Conservation (phyloP, 2,329 filamentous ascomycete species). For the Penicillium sp. region DNA sequence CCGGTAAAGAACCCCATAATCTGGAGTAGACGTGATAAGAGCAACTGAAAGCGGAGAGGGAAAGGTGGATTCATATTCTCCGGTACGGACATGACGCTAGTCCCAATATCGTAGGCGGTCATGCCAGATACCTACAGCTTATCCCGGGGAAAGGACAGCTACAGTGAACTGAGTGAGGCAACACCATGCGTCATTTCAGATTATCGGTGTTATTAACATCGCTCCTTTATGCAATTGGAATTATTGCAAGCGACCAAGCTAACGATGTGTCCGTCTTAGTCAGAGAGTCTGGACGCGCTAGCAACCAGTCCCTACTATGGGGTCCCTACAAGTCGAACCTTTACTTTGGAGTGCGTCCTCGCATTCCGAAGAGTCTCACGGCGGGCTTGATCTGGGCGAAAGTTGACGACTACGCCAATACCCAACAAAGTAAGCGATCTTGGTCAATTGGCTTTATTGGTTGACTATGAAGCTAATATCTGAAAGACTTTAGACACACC, state of each 20-base stretch:
- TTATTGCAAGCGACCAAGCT: constrained; percentile 26
- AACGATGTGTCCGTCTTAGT: constrained; percentile 36
- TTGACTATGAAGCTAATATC: constrained; percentile 17
- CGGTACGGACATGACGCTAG: background rate
- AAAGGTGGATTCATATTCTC: background rate
- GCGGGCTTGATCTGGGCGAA: constrained; percentile 85
- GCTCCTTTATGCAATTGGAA: constrained; percentile 29
- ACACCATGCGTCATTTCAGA: constrained; percentile 32
- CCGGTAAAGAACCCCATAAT: too few species aligned
- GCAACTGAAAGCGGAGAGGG: background rate
- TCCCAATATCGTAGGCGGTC: background rate
- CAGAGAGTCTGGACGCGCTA: constrained; percentile 46
- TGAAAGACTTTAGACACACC: constrained; percentile 77
- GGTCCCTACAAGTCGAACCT: constrained; percentile 91
- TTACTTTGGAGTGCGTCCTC: constrained; percentile 85
- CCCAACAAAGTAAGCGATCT: constrained; percentile 65
- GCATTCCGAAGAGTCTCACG: constrained; percentile 74
- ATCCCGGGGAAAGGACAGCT: constrained; percentile 26
- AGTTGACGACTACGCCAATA: constrained; percentile 70
- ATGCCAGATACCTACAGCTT: background rate
- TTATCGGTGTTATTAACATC: constrained; percentile 27
- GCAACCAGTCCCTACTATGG: constrained; percentile 88
- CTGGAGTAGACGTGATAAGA: background rate
- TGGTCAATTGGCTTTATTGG: background rate
- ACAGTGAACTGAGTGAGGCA: constrained; percentile 20